Percentiles rank a stretch among this genome's conserved stretches.
Conservation (phyloP, 805 yeast species). For the Yamadazyma endophytica region DNA sequence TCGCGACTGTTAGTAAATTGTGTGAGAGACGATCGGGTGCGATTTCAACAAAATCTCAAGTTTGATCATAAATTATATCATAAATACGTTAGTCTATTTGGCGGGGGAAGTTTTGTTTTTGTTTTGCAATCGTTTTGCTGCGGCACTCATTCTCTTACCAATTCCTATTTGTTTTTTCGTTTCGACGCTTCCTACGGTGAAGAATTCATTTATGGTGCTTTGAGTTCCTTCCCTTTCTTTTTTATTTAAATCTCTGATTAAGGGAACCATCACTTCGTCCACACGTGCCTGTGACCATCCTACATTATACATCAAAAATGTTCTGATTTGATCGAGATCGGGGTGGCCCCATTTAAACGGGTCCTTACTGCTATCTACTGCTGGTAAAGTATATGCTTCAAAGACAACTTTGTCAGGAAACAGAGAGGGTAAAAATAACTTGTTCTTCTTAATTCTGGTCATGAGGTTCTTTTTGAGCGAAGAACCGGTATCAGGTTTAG, state of each 20-base stretch:
- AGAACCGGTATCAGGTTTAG: slow-evolving; percentile 40
- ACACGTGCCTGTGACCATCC: slow-evolving; percentile 78
- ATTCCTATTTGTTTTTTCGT: slow-evolving; percentile 42
- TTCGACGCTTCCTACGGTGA: slow-evolving; percentile 54
- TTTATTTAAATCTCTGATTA: slow-evolving; percentile 73
- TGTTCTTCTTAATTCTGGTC: slow-evolving; percentile 49
- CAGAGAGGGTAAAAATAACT: slow-evolving; percentile 49
- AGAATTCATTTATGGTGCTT: slow-evolving; percentile 61
- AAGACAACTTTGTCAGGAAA: slow-evolving; percentile 71
- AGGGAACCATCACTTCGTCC: slow-evolving; percentile 82
- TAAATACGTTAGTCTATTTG: neutral
- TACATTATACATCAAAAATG: slow-evolving; percentile 61
- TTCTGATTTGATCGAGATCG: slow-evolving; percentile 71
- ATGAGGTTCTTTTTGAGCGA: slow-evolving; percentile 54
- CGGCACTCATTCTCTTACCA: slow-evolving; percentile 61
- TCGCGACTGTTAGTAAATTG: too few relatives aligned
- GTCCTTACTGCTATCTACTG: slow-evolving; percentile 77
- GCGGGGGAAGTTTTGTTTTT: too few relatives aligned
- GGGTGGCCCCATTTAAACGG: slow-evolving; percentile 89
- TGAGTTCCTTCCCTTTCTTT: slow-evolving; percentile 54
- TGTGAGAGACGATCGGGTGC: too few relatives aligned
- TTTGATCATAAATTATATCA: too few relatives aligned
- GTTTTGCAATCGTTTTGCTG: too few relatives aligned
- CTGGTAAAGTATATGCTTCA: slow-evolving; percentile 76
- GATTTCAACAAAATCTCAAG: too few relatives aligned